Conservation (phyloP, 352 stramenopile species). For the Globisporangium heterothallicum region DNA sequence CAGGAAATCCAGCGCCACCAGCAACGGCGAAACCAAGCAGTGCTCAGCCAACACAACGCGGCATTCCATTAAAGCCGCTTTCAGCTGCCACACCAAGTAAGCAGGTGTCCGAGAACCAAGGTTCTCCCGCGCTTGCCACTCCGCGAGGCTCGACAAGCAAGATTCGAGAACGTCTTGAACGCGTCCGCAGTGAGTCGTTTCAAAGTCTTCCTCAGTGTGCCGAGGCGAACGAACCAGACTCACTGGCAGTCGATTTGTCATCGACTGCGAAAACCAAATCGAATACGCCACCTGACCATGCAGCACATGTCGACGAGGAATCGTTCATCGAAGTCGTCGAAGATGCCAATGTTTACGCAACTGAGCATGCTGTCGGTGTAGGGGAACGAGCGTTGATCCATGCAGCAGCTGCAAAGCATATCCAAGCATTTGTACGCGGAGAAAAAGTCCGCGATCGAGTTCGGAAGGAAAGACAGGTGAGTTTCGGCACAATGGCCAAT, state of each 20-base stretch:
- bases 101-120: neutral
- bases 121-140: neutral
- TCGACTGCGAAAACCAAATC: no score
- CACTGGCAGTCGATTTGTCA: no score
- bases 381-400: slow-evolving; percentile 21
- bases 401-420: slow-evolving; percentile 17
- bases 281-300: neutral
- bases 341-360: slow-evolving; percentile 21
- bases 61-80: neutral
- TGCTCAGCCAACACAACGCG: neutral
- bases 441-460: slow-evolving; percentile 20
- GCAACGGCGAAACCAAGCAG: neutral
- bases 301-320: neutral
- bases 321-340: slow-evolving; percentile 10
- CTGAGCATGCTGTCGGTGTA: slow-evolving; percentile 11
- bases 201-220: slow-evolving; percentile 1
- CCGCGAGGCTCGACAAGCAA: slow-evolving; percentile 21
- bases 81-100: neutral
- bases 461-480: slow-evolving; percentile 2
- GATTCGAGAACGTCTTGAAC: slow-evolving; percentile 26
- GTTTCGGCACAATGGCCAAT: no score
- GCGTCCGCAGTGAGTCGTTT: slow-evolving; percentile 16
- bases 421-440: slow-evolving; percentile 33
- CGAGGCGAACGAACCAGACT: neutral
- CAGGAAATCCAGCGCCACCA: slow-evolving; percentile 1